These are phyloP conservation scores for Yamadazyma kitorensis DNA, from an alignment of 805 yeast species.

Conservation along the genomic window DNA sequence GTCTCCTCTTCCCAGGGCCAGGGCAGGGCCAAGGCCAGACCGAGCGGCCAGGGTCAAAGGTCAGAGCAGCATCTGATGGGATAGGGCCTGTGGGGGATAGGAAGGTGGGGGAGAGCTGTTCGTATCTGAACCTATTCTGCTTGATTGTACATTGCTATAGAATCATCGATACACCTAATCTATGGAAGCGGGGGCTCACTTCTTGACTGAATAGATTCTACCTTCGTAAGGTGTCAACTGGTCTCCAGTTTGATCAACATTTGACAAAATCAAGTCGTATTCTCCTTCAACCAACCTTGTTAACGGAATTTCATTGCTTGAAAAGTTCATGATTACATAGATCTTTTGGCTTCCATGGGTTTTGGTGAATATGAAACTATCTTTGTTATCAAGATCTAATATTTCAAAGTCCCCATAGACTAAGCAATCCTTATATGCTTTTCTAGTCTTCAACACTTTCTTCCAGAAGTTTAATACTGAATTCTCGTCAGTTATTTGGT, in stretches of 20 bases:
- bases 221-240: conserved; percentile 44
- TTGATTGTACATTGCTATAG: no score
- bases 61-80: no score
- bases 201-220: conserved; percentile 29
- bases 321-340: conserved; percentile 44
- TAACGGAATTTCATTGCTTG: conserved; percentile 27
- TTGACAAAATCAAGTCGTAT: conserved; percentile 29
- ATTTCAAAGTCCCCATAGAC: conserved; percentile 46
- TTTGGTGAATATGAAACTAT: conserved; percentile 43
- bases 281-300: conserved; percentile 26
- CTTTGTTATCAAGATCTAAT: conserved; percentile 40
- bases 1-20: no score
- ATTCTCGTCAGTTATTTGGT: conserved; percentile 42
- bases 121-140: no score
- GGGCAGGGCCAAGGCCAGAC: no score
- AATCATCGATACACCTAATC: no score
- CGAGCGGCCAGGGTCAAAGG: no score
- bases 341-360: conserved; percentile 23
- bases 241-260: conserved; percentile 16
- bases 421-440: conserved; percentile 40
- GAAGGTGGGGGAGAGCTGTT: no score
- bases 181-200: no score
- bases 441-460: conserved; percentile 41
- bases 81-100: no score
- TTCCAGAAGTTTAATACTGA: conserved; percentile 48